These are phyloP conservation scores for Cryoendolithus antarcticus DNA, from an alignment of 2,329 filamentous ascomycete genomes.

Conservation along the genomic window DNA sequence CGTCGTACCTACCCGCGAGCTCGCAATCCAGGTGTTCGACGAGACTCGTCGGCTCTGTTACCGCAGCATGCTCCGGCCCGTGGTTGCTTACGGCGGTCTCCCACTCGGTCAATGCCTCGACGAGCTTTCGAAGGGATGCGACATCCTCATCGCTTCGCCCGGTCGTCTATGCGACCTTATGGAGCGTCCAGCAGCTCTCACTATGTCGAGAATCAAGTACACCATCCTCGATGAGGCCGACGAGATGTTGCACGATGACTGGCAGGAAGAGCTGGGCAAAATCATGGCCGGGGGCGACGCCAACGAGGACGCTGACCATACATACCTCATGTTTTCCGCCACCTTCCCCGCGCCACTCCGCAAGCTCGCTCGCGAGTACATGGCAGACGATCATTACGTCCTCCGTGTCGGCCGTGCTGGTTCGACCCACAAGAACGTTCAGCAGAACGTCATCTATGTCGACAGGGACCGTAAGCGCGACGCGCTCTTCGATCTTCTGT, in stretches of 20 bases:
- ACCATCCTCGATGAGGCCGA: constrained; percentile 89
- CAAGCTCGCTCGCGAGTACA: constrained; percentile 61
- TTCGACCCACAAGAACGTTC: constrained; percentile 64
- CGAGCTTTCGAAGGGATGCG: constrained; percentile 72
- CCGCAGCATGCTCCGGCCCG: constrained; percentile 84
- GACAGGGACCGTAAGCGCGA: constrained; percentile 56
- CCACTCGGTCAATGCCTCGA: constrained; percentile 56
- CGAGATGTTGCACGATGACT: constrained; percentile 69
- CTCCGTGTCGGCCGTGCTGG: constrained; percentile 82
- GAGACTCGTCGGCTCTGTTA: constrained; percentile 90
- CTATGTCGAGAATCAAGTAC: constrained; percentile 60
- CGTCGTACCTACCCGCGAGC: constrained; percentile 74
- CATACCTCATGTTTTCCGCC: constrained; percentile 78
- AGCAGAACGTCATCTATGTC: constrained; percentile 58
- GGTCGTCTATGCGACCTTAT: constrained; percentile 82
- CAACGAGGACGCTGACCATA: constrained; percentile 61
- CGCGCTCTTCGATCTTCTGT: constrained; percentile 59
- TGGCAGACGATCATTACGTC: constrained; percentile 61
- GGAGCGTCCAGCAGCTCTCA: constrained; percentile 53
- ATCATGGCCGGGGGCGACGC: constrained; percentile 69
- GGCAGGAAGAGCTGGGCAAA: constrained; percentile 61
- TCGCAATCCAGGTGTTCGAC: constrained; percentile 90
- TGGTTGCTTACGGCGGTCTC: constrained; percentile 76
- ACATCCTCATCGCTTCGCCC: constrained; percentile 77
- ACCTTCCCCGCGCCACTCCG: constrained; percentile 79